Base-by-base conservation (phyloP, 768 basidiomycete genomes). In the Albatrellus ellisii region DNA sequence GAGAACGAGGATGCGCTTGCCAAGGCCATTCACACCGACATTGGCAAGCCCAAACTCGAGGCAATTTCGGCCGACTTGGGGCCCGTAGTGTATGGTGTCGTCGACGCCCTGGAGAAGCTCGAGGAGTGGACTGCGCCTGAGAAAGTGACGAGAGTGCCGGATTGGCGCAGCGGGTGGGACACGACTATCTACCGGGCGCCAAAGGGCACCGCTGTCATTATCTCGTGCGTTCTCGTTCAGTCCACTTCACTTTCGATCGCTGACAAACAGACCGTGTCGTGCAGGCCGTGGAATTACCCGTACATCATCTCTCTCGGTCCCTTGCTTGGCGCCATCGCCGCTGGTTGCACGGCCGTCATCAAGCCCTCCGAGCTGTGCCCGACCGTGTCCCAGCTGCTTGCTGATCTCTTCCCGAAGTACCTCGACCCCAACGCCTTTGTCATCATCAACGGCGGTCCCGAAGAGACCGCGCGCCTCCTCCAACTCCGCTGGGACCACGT, bases 401-500 rank as follows among this genome's bases (percentile, higher is more conserved):
- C 53, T 1, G 36, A 49, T n/a, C 54, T 59, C 36, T 11, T 59
- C 15, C 57, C 58, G 3, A 42, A 49, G 26, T 61, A 61, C 46
- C 56, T 61, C 46, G 60, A 61, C 49, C 29, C 53, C 18, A 26
- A 40, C 3, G 48, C 51, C 12, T 53, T 42, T 36, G 21, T 25
- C 9, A 35, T 57, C n/a, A 46, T 56, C 11, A 54, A 54, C 20
- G 57, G 57, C 18, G 54, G 44, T 6, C 49, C 52, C 35, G 31
- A 45, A 14, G 53, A 58, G 33, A 48, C 51, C n/a, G 48, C 53
- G 1, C 31, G 31, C 12, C 46, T 51, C 1, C 50, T 72, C 14
- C 65, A 69, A 39, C 55, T 69, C 20, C 60, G 66, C 48, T 74
- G 70, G 56, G 52, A 55, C 33, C 55, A 55, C 22, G 52, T 73